These are phyloP conservation scores for Iris pallida DNA, from an alignment of 116 monocot genomes.

Conservation along the genomic window DNA sequence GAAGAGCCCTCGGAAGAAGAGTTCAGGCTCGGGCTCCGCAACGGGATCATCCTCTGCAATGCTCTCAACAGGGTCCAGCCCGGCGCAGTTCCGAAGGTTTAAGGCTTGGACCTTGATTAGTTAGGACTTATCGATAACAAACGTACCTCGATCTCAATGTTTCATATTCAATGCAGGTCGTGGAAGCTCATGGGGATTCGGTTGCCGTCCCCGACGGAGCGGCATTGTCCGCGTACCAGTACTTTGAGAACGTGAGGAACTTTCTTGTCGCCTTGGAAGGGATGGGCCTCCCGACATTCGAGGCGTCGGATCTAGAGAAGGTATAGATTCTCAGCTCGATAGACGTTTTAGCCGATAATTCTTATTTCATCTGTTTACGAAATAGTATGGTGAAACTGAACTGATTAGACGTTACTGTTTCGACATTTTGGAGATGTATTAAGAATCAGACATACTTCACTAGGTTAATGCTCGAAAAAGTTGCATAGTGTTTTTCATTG, in stretches of 20 bases:
- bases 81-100: constrained; percentile 48
- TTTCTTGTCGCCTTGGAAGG: constrained; percentile 34
- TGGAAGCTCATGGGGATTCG: constrained; percentile 17
- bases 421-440: too few relatives aligned
- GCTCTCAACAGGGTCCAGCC: constrained; percentile 48
- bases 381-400: too few relatives aligned
- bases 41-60: constrained; percentile 53
- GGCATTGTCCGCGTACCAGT: constrained; percentile 35
- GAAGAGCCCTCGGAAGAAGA: constrained; percentile 52
- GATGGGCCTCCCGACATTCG: constrained; percentile 40
- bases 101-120: neutral
- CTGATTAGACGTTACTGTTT: too few relatives aligned
- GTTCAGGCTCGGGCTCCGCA: constrained; percentile 40
- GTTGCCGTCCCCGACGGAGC: constrained; percentile 22
- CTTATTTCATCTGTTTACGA: too few relatives aligned
- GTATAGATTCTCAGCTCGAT: constrained; percentile 1
- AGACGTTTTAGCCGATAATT: too few relatives aligned
- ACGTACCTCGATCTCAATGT: neutral
- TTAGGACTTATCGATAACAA: too few relatives aligned
- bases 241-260: constrained; percentile 48
- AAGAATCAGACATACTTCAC: too few relatives aligned
- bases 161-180: constrained; percentile 15
- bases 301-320: constrained; percentile 41
- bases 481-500: neutral
- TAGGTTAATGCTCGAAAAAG: too few relatives aligned